These are phyloP conservation scores for Cutaneotrichosporon curvatum DNA, from an alignment of 1,284 basidiomycete species.

Conservation along the genomic window DNA sequence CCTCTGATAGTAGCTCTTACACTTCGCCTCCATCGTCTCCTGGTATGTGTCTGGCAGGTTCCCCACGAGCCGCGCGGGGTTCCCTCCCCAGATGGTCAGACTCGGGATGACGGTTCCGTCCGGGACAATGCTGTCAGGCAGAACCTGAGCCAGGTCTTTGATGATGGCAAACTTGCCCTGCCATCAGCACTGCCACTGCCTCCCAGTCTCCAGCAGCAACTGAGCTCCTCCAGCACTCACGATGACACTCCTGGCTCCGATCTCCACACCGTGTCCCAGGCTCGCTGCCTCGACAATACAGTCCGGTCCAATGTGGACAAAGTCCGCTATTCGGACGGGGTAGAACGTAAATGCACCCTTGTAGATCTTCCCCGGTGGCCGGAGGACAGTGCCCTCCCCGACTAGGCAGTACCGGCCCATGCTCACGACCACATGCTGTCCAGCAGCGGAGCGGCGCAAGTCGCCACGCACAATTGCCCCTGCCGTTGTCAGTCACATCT, in stretches of 20 bases:
- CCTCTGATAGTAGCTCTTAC: slow-evolving; percentile 64
- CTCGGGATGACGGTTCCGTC: slow-evolving; percentile 90
- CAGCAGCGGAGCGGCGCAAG: slow-evolving; percentile 60
- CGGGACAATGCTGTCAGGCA: slow-evolving; percentile 78
- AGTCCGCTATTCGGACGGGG: slow-evolving; percentile 92
- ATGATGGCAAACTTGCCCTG: slow-evolving; percentile 95
- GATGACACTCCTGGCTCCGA: slow-evolving; percentile 90
- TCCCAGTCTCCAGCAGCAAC: not conserved
- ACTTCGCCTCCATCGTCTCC: slow-evolving; percentile 67
- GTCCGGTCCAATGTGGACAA: slow-evolving; percentile 82
- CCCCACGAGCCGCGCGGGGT: slow-evolving; percentile 74
- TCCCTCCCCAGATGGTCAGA: slow-evolving; percentile 76
- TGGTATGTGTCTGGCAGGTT: slow-evolving; percentile 86
- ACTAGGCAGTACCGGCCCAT: slow-evolving; percentile 88
- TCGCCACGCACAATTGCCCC: slow-evolving; percentile 34
- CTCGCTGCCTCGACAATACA: slow-evolving; percentile 88
- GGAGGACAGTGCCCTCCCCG: slow-evolving; percentile 79
- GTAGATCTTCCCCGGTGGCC: slow-evolving; percentile 52
- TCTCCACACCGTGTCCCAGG: slow-evolving; percentile 88
- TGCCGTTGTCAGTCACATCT: slow-evolving; percentile 6
- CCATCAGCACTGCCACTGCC: not conserved
- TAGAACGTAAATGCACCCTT: slow-evolving; percentile 88
- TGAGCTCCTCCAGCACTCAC: slow-evolving; percentile 52
- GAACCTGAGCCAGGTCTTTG: slow-evolving; percentile 77
- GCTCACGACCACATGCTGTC: slow-evolving; percentile 84